Conservation (phyloP, 805 yeast species). For the Teunomyces barrocoloradensis region DNA sequence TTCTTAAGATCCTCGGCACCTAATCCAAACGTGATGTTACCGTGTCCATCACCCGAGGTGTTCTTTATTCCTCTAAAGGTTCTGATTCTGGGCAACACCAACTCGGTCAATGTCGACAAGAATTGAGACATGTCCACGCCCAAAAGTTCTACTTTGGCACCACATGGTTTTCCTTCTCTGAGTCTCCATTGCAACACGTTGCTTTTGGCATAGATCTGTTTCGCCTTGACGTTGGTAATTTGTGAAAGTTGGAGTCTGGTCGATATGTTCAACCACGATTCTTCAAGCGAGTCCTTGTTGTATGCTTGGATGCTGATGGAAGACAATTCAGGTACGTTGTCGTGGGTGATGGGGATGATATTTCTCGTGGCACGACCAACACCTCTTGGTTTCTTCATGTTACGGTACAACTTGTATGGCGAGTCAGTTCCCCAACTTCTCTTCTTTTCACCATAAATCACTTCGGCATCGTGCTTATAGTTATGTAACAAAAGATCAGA, state of each 20-base stretch:
- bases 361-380: constrained; percentile 72
- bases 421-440: constrained; percentile 85
- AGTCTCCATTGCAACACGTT: constrained; percentile 85
- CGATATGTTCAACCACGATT: constrained; percentile 69
- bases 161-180: constrained; percentile 86
- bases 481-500: constrained; percentile 76
- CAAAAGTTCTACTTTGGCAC: constrained; percentile 73
- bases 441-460: constrained; percentile 61
- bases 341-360: constrained; percentile 60
- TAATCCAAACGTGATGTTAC: constrained; percentile 84
- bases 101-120: constrained; percentile 78
- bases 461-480: constrained; percentile 63
- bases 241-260: constrained; percentile 83
- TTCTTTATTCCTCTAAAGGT: constrained; percentile 77
- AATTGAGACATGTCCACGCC: constrained; percentile 89
- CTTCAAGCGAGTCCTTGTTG: constrained; percentile 67
- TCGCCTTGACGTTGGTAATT: constrained; percentile 88
- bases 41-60: constrained; percentile 78
- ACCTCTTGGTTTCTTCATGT: constrained; percentile 72
- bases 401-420: constrained; percentile 87
- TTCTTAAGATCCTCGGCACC: constrained; percentile 69
- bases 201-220: constrained; percentile 66
- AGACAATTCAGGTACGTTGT: constrained; percentile 69
- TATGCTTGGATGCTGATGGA: constrained; percentile 74
- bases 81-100: constrained; percentile 90